Evolutionary conservation across 345 rosid species (phyloP).

Genomic region (Corymbia maculata): DNA sequence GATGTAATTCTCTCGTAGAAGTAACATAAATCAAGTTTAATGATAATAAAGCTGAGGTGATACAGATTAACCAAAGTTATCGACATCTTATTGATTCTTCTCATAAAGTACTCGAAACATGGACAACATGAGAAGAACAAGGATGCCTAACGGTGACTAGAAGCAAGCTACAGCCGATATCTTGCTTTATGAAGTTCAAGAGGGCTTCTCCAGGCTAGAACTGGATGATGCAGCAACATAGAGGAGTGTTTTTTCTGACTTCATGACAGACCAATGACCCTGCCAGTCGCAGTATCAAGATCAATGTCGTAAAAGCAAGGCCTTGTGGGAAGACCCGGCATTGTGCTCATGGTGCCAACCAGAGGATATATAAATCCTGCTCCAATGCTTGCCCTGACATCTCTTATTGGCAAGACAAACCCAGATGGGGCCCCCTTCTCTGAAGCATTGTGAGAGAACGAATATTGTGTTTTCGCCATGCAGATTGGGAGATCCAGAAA

Average conservation of each 20-base stretch:
- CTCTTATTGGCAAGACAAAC: slow-evolving; percentile 76
- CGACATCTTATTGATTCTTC: background rate
- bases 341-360: slow-evolving; percentile 95
- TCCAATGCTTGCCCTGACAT: slow-evolving; percentile 94
- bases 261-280: slow-evolving; percentile 82
- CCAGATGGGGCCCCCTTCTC: slow-evolving; percentile 89
- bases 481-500: slow-evolving; percentile 90
- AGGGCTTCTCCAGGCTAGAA: background rate
- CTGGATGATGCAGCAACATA: background rate
- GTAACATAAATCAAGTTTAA: background rate
- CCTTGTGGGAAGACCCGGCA: slow-evolving; percentile 98
- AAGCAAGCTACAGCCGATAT: background rate
- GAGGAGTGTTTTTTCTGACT: background rate
- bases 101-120: background rate
- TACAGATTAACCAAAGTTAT: background rate
- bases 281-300: slow-evolving; percentile 69
- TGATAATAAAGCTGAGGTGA: background rate
- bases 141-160: background rate
- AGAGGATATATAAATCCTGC: slow-evolving; percentile 95
- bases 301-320: slow-evolving; percentile 97
- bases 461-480: slow-evolving; percentile 98
- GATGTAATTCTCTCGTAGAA: background rate
- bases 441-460: slow-evolving; percentile 74
- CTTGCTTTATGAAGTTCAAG: background rate
- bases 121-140: background rate